These are phyloP conservation scores for Starmerella riodocensis DNA, from an alignment of 805 yeast genomes.

Conservation along the genomic window DNA sequence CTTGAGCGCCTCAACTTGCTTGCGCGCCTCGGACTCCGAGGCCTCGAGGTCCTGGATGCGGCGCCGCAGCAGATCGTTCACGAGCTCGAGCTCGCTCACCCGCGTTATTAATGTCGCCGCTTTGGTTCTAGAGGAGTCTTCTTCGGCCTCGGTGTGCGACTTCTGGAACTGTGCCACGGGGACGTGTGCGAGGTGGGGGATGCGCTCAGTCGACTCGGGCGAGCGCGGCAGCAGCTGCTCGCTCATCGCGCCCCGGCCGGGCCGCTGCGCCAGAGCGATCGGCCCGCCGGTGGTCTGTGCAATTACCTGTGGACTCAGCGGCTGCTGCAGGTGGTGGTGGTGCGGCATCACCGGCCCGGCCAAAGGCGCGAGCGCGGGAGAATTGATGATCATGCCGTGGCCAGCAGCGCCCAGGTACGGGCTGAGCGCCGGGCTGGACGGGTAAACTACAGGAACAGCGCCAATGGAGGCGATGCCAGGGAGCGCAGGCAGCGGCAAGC, in stretches of 20 bases:
- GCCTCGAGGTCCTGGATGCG: conserved; percentile 69
- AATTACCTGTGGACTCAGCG: conserved; percentile 14
- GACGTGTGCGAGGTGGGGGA: conserved; percentile 21
- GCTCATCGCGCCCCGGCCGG: conserved; percentile 22
- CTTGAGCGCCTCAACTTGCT: conserved; percentile 14
- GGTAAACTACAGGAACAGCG: conserved; percentile 15
- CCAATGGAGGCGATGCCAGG: conserved; percentile 8
- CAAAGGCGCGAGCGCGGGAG: conserved; percentile 14
- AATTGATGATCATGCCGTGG: conserved; percentile 6
- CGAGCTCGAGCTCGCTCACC: conserved; percentile 77
- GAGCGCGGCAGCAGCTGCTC: conserved; percentile 22
- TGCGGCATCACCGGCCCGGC: conserved; percentile 5
- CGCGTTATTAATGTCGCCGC: conserved; percentile 46
- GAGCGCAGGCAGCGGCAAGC: conserved; percentile 1
- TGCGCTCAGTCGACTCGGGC: conserved; percentile 21
- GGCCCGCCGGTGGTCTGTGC: conserved; percentile 12
- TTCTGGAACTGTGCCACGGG: conserved; percentile 19
- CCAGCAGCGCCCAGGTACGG: conserved; percentile 10
- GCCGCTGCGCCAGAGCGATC: conserved; percentile 12
- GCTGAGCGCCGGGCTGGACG: conserved; percentile 16
- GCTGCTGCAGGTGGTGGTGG: conserved; percentile 5
- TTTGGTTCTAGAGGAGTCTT: conserved; percentile 1
- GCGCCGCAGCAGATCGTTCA: conserved; percentile 74
- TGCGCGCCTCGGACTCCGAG: conserved; percentile 27
- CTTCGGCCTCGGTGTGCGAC: background rate